Percentiles rank a stretch among this genome's conserved stretches.
Conservation (phyloP, 2,329 filamentous ascomycete species). For the Zalaria sp. region DNA sequence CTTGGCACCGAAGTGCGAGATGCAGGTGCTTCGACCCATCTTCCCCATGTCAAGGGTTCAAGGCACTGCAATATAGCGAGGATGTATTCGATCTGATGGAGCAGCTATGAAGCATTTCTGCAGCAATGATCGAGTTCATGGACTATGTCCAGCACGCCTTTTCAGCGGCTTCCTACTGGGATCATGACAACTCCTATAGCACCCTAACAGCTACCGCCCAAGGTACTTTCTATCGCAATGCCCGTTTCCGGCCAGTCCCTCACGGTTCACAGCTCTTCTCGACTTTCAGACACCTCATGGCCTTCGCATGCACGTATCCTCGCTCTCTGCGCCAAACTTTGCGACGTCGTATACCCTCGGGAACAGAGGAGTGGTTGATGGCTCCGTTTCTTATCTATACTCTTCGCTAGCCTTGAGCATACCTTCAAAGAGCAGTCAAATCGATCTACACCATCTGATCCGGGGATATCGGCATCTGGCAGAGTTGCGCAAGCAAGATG, state of each 20-base stretch:
- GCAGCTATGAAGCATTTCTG: not conserved
- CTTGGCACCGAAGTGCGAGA: no score
- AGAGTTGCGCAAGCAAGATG: conserved; percentile 43
- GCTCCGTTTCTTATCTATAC: conserved; percentile 94
- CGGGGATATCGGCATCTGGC: conserved; percentile 70
- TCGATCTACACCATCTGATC: conserved; percentile 65
- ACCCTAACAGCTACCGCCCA: conserved; percentile 71
- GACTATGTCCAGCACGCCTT: conserved; percentile 90
- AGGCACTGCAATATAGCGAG: no score
- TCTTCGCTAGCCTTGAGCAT: conserved; percentile 66
- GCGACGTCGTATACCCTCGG: conserved; percentile 88
- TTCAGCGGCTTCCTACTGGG: conserved; percentile 75
- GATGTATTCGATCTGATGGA: no score
- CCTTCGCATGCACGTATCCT: conserved; percentile 74
- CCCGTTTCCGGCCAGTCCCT: no score
- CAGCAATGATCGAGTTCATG: conserved; percentile 83
- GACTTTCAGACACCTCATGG: conserved; percentile 79
- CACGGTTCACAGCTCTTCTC: conserved; percentile 49
- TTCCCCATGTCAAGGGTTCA: no score
- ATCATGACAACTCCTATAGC: conserved; percentile 82
- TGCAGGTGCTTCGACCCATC: no score
- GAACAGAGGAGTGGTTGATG: conserved; percentile 81
- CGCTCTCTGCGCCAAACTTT: conserved; percentile 83
- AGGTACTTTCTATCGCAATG: conserved; percentile 34
- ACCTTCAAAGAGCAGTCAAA: conserved; percentile 54